phyloP scores from a whole-genome alignment of 805 yeast species.

The Candida maris region DNA sequence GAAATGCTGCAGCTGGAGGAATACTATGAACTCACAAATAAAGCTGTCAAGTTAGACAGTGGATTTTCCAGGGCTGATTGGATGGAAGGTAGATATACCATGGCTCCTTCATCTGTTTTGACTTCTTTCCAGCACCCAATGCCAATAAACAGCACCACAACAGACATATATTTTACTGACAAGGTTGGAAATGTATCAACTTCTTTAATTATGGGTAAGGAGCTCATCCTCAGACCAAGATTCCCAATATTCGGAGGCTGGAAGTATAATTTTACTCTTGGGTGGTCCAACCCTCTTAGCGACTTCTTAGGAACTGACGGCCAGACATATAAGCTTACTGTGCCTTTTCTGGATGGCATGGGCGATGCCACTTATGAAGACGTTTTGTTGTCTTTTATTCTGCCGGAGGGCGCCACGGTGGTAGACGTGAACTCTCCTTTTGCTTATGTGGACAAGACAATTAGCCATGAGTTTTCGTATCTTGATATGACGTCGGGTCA shows the following conservation, averaged over 20 bases:
- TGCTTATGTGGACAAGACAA: slow-evolving; percentile 29
- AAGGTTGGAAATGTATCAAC: slow-evolving; percentile 93
- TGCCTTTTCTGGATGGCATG: slow-evolving; percentile 75
- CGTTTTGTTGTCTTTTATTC: slow-evolving; percentile 56
- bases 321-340: slow-evolving; percentile 53
- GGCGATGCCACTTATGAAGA: slow-evolving; percentile 61
- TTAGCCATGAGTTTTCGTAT: slow-evolving; percentile 43
- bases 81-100: slow-evolving; percentile 53
- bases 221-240: slow-evolving; percentile 71
- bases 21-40: slow-evolving; percentile 73
- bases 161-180: slow-evolving; percentile 80
- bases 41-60: slow-evolving; percentile 61
- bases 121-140: slow-evolving; percentile 57
- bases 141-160: slow-evolving; percentile 37
- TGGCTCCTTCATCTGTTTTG: slow-evolving; percentile 55
- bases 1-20: slow-evolving; percentile 74
- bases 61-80: slow-evolving; percentile 83
- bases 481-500: slow-evolving; percentile 80
- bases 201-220: slow-evolving; percentile 42
- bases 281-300: slow-evolving; percentile 72
- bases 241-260: slow-evolving; percentile 96
- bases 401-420: slow-evolving; percentile 83
- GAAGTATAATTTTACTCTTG: slow-evolving; percentile 91
- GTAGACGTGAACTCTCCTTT: slow-evolving; percentile 57
- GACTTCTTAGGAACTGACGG: slow-evolving; percentile 47